Conservation (phyloP, 2,329 filamentous ascomycete genomes). For the Aspergillus puulaauensis region DNA sequence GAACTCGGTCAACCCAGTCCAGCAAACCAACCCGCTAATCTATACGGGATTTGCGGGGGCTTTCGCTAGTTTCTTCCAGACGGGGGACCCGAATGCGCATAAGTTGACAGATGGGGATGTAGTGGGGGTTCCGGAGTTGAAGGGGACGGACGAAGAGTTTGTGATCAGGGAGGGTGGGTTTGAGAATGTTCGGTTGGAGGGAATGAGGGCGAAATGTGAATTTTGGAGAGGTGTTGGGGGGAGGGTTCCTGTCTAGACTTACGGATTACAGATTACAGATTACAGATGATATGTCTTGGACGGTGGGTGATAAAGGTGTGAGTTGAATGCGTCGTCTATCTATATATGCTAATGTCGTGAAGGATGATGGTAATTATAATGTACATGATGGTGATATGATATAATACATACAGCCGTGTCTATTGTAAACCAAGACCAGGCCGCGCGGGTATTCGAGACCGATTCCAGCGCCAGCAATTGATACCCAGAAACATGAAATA, state of each 20-base stretch:
- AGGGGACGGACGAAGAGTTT: constrained; percentile 48
- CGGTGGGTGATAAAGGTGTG: neutral
- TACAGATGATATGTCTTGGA: neutral
- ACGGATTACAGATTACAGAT: neutral
- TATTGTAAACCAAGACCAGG: neutral
- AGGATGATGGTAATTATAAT: neutral
- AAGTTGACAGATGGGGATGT: constrained; percentile 51
- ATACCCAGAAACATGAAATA: neutral
- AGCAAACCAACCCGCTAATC: constrained; percentile 52
- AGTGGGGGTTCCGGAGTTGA: constrained; percentile 45
- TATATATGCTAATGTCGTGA: neutral
- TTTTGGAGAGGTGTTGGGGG: neutral
- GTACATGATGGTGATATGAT: constrained; percentile 6
- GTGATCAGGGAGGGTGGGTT: constrained; percentile 51
- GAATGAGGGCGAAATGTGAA: constrained; percentile 34
- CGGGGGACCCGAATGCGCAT: constrained; percentile 57
- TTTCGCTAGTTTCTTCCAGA: constrained; percentile 61
- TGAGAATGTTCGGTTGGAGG: constrained; percentile 47
- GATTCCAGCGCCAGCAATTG: constrained; percentile 8
- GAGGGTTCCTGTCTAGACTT: neutral
- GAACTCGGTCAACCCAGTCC: constrained; percentile 56
- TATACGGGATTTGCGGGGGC: constrained; percentile 60
- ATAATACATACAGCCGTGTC: constrained; percentile 4
- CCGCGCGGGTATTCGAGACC: constrained; percentile 10
- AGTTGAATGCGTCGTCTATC: constrained; percentile 2